Conservation (phyloP, 768 basidiomycete species). For the Tulasnella sp. region DNA sequence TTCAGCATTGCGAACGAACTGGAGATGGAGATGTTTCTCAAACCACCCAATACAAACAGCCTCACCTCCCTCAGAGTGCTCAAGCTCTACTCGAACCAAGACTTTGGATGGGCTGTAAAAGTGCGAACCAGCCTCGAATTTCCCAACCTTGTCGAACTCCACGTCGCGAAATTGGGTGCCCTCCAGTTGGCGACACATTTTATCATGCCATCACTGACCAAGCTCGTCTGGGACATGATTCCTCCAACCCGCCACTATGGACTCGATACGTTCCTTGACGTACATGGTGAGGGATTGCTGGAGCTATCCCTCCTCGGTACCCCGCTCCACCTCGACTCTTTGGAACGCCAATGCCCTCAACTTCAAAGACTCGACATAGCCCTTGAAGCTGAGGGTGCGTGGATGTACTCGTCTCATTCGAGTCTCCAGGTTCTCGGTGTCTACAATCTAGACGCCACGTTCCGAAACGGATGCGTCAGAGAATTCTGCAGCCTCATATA, state of each 20-base stretch:
- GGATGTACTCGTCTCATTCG: too few species aligned
- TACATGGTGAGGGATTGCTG: neutral
- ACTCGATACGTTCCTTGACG: neutral
- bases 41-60: neutral
- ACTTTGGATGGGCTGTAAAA: neutral
- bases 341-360: neutral
- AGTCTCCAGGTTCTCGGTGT: too few species aligned
- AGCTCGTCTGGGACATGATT: neutral
- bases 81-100: neutral
- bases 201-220: neutral
- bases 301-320: neutral
- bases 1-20: neutral
- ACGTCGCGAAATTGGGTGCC: neutral
- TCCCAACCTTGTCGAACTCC: neutral
- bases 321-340: neutral
- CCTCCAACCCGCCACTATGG: neutral
- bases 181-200: neutral
- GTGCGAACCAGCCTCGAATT: neutral
- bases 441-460: too few species aligned
- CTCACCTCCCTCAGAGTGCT: neutral
- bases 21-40: neutral
- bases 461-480: too few species aligned
- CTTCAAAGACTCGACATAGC: neutral
- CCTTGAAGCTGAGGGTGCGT: too few species aligned
- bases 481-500: too few species aligned